Evolutionary conservation across 345 rosid species (phyloP).

Genomic region (Populus deltoides): DNA sequence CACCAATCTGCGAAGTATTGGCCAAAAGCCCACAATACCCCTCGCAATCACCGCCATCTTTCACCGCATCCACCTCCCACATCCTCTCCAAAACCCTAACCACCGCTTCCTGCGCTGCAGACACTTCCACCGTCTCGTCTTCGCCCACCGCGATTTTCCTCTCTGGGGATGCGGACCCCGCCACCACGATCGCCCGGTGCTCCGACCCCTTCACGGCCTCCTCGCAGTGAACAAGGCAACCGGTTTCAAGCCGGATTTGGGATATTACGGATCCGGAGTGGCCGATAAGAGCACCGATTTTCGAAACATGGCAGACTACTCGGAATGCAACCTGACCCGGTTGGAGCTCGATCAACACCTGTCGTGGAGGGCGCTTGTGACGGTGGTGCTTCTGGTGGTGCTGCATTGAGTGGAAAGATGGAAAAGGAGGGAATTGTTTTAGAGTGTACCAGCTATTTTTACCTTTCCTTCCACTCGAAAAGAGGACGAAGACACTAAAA

Average conservation of each 20-base stretch:
- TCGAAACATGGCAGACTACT: constrained; percentile 20
- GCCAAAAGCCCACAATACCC: constrained; percentile 57
- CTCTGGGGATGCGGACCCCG: constrained; percentile 7
- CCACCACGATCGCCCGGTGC: constrained; percentile 12
- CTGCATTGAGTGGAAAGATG: no score
- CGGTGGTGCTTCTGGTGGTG: background rate
- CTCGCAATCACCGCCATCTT: constrained; percentile 11
- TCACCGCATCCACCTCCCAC: constrained; percentile 46
- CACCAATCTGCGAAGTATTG: constrained; percentile 47
- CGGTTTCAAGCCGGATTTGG: constrained; percentile 19
- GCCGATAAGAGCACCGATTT: constrained; percentile 20
- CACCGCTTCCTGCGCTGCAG: constrained; percentile 56
- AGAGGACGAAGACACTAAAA: no score
- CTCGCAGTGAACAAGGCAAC: constrained; percentile 11
- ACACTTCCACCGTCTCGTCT: constrained; percentile 17
- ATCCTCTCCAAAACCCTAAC: constrained; percentile 60
- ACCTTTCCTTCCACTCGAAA: no score
- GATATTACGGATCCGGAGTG: constrained; percentile 23
- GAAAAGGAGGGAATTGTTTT: no score
- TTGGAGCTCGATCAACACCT: background rate
- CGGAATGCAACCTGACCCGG: constrained; percentile 23
- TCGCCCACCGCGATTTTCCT: constrained; percentile 10
- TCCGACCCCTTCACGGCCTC: constrained; percentile 2
- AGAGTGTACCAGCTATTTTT: no score
- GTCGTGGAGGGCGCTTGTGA: background rate